These are phyloP conservation scores for Diaporthe amygdali DNA, from an alignment of 2,329 filamentous ascomycete genomes.

Conservation along the genomic window DNA sequence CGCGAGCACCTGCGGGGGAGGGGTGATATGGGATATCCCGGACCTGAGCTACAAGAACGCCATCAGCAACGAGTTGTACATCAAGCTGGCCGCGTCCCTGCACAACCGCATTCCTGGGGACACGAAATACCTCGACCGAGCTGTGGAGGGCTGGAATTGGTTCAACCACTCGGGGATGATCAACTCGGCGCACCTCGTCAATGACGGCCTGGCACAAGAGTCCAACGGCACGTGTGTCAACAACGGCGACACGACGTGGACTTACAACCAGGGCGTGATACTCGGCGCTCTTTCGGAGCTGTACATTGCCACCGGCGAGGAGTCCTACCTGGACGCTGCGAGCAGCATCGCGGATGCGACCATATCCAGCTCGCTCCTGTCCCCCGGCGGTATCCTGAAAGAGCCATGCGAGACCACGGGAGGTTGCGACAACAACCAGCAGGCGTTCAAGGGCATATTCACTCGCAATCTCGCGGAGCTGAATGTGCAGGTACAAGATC, in stretches of 20 bases:
- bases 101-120: slow-evolving; percentile 50
- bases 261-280: slow-evolving; percentile 65
- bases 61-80: slow-evolving; percentile 63
- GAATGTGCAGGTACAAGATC: slow-evolving; percentile 37
- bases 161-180: slow-evolving; percentile 57
- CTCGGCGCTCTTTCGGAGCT: slow-evolving; percentile 61
- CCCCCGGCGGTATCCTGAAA: slow-evolving; percentile 51
- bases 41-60: slow-evolving; percentile 56
- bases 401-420: slow-evolving; percentile 54
- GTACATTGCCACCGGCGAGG: slow-evolving; percentile 48
- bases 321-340: slow-evolving; percentile 47
- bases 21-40: slow-evolving; percentile 62
- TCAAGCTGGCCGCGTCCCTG: slow-evolving; percentile 57
- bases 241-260: slow-evolving; percentile 55
- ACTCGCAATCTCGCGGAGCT: slow-evolving; percentile 67
- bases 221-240: slow-evolving; percentile 50
- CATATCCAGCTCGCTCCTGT: slow-evolving; percentile 44
- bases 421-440: slow-evolving; percentile 57
- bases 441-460: slow-evolving; percentile 73
- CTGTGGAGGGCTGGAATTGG: slow-evolving; percentile 58
- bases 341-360: slow-evolving; percentile 57
- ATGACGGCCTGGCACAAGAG: slow-evolving; percentile 53
- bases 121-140: slow-evolving; percentile 51
- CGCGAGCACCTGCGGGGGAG: slow-evolving; percentile 54
- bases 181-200: slow-evolving; percentile 54